Conservation (phyloP, 179 eudicot species). For the Vitellaria paradoxa region DNA sequence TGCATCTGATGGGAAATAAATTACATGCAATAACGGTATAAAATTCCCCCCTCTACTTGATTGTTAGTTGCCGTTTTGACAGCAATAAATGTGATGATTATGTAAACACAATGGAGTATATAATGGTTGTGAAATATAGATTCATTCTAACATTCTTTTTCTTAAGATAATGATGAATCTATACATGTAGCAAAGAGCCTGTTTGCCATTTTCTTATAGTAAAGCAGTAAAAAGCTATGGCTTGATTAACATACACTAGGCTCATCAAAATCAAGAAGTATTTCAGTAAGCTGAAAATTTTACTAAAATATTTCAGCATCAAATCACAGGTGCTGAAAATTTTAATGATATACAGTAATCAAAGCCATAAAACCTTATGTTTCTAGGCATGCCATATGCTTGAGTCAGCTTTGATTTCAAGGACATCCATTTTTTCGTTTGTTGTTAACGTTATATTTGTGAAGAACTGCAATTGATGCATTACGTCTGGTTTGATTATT, state of each 20-base stretch:
- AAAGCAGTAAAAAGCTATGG: not conserved
- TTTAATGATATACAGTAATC: not conserved
- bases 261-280: not conserved
- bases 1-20: slow-evolving; percentile 85
- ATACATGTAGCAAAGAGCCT: not conserved
- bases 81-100: not conserved
- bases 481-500: not conserved
- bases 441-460: not conserved
- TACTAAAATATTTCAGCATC: not conserved
- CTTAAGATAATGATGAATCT: not conserved
- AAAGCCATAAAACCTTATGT: not conserved
- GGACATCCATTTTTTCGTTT: not conserved
- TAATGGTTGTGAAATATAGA: not conserved
- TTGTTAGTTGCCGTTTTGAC: not conserved
- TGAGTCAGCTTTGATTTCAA: not conserved
- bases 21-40: slow-evolving; percentile 61
- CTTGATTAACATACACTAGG: not conserved
- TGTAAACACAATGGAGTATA: not conserved
- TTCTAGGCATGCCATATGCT: not conserved
- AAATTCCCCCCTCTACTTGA: not conserved
- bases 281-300: not conserved
- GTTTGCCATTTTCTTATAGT: not conserved
- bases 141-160: not conserved
- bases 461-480: slow-evolving; percentile 9
- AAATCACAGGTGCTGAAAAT: not conserved